Percentiles rank a stretch among this genome's conserved stretches.
These are phyloP conservation scores for Glarea lozoyensis DNA, from an alignment of 495 filamentous ascomycete genomes.

Conservation along the genomic window DNA sequence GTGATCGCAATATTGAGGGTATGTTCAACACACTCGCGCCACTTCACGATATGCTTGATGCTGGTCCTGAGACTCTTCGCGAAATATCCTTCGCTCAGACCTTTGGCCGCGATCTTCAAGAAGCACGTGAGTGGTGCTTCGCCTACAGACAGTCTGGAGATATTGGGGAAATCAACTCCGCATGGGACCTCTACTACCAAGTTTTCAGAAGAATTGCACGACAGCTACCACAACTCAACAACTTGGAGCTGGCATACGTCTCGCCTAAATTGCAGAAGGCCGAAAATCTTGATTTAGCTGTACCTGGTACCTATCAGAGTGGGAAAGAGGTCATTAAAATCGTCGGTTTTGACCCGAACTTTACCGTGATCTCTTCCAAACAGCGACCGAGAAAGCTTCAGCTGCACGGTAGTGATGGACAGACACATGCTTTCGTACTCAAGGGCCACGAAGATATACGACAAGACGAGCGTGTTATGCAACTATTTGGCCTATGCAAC, in stretches of 20 bases:
- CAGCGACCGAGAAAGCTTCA: constrained; percentile 87
- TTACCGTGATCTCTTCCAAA: constrained; percentile 92
- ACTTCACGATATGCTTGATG: constrained; percentile 81
- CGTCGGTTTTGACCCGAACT: constrained; percentile 76
- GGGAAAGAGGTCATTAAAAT: constrained; percentile 82
- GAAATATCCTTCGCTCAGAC: constrained; percentile 98
- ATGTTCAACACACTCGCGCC: constrained; percentile 91
- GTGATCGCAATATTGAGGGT: constrained; percentile 90
- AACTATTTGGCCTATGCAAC: constrained; percentile 93
- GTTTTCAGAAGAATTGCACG: constrained; percentile 93
- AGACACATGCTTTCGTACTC: constrained; percentile 72
- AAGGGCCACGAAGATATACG: constrained; percentile 98
- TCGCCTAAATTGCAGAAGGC: constrained; percentile 84
- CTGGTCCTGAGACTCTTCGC: constrained; percentile 82
- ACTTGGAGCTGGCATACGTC: constrained; percentile 90
- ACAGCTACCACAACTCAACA: constrained; percentile 83
- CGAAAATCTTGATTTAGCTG: constrained; percentile 77
- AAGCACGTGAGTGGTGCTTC: constrained; percentile 90
- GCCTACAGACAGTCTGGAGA: constrained; percentile 83
- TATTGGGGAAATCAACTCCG: constrained; percentile 88
- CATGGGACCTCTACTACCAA: constrained; percentile 98
- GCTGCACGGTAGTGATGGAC: constrained; percentile 80
- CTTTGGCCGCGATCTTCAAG: constrained; percentile 88
- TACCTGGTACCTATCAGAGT: constrained; percentile 87
- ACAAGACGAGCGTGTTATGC: constrained; percentile 98